Conservation (phyloP, 192 early-diverging fungal species). For the Gonapodya sp. region DNA sequence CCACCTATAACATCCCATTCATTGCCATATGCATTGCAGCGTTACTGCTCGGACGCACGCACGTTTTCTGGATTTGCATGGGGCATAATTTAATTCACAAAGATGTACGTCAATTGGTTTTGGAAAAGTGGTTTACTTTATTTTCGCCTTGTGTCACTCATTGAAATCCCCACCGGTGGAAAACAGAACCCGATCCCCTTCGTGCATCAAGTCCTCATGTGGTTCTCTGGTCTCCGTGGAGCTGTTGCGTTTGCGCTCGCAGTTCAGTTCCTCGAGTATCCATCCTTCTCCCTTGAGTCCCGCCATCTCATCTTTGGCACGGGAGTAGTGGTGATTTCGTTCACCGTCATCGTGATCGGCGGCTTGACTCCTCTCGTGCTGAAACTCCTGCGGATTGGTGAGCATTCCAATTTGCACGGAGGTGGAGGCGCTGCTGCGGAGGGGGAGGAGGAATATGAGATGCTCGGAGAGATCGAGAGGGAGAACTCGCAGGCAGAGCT, state of each 20-base stretch:
- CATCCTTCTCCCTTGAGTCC: slow-evolving; percentile 31
- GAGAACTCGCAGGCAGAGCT: not conserved
- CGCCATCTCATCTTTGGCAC: slow-evolving; percentile 51
- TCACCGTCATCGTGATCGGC: slow-evolving; percentile 46
- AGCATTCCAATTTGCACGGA: slow-evolving; percentile 15
- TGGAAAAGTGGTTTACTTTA: slow-evolving; percentile 23
- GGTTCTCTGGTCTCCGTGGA: slow-evolving; percentile 51
- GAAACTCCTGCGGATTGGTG: slow-evolving; percentile 33
- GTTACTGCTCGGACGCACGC: slow-evolving; percentile 38
- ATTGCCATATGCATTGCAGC: slow-evolving; percentile 37
- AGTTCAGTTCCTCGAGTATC: slow-evolving; percentile 45
- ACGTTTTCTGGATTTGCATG: slow-evolving; percentile 39
- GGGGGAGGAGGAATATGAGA: slow-evolving; percentile 8
- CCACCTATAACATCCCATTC: slow-evolving; percentile 33
- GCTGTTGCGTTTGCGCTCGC: slow-evolving; percentile 53
- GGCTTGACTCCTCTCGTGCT: slow-evolving; percentile 49
- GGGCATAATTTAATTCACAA: not conserved
- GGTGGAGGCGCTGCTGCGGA: slow-evolving; percentile 3
- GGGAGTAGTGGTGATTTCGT: slow-evolving; percentile 44
- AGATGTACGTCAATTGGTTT: slow-evolving; percentile 19
- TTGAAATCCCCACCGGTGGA: not conserved
- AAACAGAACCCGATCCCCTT: slow-evolving; percentile 27
- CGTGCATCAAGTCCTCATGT: slow-evolving; percentile 42
- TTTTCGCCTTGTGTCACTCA: slow-evolving; percentile 9
- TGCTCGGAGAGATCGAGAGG: slow-evolving; percentile 13